Conservation (phyloP, 176 grass and related monocot genomes). For the Pontederia crassipes region DNA sequence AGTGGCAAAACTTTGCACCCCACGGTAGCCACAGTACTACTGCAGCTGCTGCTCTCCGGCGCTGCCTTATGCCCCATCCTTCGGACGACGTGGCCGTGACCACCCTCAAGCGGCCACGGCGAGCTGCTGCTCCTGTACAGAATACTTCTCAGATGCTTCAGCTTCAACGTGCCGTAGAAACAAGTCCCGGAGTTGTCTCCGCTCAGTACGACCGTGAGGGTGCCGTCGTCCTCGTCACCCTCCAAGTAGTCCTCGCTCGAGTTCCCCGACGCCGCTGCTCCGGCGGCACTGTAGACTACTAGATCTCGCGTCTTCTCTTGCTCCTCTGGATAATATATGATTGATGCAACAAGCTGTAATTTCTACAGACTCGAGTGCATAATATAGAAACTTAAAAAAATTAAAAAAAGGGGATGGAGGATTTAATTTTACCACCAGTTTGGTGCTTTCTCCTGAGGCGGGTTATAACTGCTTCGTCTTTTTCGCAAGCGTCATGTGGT, state of each 20-base stretch:
- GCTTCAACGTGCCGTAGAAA: background rate
- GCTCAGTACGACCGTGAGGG: background rate
- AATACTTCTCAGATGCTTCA: background rate
- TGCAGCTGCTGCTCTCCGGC: background rate
- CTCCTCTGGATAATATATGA: background rate
- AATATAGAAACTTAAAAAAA: background rate
- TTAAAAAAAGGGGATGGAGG: background rate
- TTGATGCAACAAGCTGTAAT: background rate
- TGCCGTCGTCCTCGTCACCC: background rate
- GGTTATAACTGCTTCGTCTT: too few species aligned
- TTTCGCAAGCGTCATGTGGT: background rate
- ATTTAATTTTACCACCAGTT: too few species aligned
- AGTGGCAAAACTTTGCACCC: conserved; percentile 36
- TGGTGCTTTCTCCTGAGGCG: too few species aligned
- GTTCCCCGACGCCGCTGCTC: background rate
- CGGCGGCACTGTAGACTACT: background rate
- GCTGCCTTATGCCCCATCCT: conserved; percentile 27
- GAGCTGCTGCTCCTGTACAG: background rate
- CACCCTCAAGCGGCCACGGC: background rate
- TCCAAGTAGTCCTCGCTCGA: background rate
- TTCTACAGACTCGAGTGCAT: background rate
- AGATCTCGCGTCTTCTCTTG: background rate
- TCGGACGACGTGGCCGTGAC: background rate
- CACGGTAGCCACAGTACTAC: background rate
- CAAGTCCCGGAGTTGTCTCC: background rate